Base-by-base conservation (phyloP, 306 rosid species). In the Gynostemma pentaphyllum region DNA sequence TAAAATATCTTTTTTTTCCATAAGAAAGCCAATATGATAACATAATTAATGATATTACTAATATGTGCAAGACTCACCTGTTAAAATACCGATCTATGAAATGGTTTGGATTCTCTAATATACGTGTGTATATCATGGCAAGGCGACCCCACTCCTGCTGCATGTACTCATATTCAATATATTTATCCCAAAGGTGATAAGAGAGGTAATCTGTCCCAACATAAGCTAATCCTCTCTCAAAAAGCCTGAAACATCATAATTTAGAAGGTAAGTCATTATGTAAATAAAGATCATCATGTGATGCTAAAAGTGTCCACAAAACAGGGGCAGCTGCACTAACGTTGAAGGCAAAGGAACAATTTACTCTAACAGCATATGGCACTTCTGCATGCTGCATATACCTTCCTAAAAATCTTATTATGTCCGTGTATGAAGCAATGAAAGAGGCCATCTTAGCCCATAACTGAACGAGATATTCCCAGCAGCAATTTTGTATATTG, bases 401-500 rank as follows among this genome's bases (percentile, higher is more conserved):
- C 97, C 99, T 94, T 94, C 99, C 99, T 84, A 74, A 76, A 79
- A 74, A 84, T 72, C 99, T 88, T 79, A 86, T 84, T 76, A 84
- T 84, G 95, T 82, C 98, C 78, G 89, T 77, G 92, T 86, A 84
- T 73, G 90, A 86, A 82, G 96, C 88, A 88, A 89, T 77, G 95
- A 84, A 75, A 88, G 94, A 88, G 98, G 96, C 86, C 98, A 88
- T 88, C 88, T 85, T 82, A 86, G 87, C 88, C 92, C 77, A 85
- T 88, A 88, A 92, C 90, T 85, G 86, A 87, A 83, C 68, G 97
- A 84, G 88, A 88, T 86, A 94, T 85, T 88, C 97, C 72, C 94
- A 80, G 97, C 97, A 82, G 99, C 99, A 86, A 84, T 79, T n/a
- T 88, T 81, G 97, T 88, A 88, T 79, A 86, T 81, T 82, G 95